Conservation (phyloP, 192 early-diverging fungal species). For the Backusella psychrophila region DNA sequence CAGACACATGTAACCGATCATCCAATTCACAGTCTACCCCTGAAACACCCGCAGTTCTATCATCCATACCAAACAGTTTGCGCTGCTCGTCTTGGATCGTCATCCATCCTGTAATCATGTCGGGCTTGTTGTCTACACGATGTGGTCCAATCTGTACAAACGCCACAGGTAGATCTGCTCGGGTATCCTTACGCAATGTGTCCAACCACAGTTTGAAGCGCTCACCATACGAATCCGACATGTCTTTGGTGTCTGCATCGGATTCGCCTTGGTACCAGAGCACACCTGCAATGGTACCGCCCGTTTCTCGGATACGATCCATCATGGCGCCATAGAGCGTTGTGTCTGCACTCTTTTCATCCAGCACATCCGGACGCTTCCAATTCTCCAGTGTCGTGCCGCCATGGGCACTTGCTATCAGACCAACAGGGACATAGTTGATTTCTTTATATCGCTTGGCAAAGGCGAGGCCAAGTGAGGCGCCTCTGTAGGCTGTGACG, state of each 20-base stretch:
- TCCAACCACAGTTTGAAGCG: constrained; percentile 6
- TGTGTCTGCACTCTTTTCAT: background rate
- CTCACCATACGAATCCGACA: background rate
- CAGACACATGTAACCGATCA: constrained; percentile 27
- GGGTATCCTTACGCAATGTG: background rate
- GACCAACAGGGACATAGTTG: constrained; percentile 26
- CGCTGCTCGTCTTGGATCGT: constrained; percentile 18
- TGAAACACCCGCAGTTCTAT: constrained; percentile 13
- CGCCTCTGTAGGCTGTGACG: constrained; percentile 12
- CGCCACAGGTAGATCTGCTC: constrained; percentile 11
- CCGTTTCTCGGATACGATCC: background rate
- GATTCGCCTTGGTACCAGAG: constrained; percentile 41
- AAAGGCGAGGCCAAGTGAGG: constrained; percentile 24
- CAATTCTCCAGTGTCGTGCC: constrained; percentile 24
- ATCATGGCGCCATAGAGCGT: constrained; percentile 34
- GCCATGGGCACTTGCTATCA: constrained; percentile 37
- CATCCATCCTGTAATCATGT: constrained; percentile 13
- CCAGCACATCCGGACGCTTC: background rate
- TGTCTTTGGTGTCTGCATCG: constrained; percentile 5
- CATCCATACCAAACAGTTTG: background rate
- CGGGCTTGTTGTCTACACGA: background rate
- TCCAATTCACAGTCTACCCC: constrained; percentile 25
- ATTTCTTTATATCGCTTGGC: background rate
- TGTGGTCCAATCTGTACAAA: constrained; percentile 24
- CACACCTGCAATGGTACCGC: constrained; percentile 20